A percentile compares a stretch with the other conserved stretches of the same genome.
Evolutionary conservation across 768 basidiomycete species (phyloP).

Genomic region (Antrodiella citrinella): DNA sequence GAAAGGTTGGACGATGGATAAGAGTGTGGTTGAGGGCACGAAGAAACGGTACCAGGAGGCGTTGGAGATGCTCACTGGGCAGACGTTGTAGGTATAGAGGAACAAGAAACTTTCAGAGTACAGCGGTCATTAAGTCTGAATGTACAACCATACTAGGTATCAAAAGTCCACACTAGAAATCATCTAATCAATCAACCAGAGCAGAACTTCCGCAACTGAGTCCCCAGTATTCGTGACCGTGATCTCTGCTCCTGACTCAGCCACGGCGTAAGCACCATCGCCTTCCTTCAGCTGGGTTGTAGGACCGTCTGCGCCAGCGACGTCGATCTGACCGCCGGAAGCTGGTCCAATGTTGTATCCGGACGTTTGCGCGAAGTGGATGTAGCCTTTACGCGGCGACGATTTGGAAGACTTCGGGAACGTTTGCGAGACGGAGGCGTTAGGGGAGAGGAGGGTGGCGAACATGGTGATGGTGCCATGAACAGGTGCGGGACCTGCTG

Average conservation of each 20-base stretch:
- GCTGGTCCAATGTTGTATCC: constrained; percentile 63
- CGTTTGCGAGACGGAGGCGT: constrained; percentile 42
- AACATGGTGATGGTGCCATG: constrained; percentile 62
- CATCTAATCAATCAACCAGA: too few relatives aligned
- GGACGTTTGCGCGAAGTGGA: constrained; percentile 80
- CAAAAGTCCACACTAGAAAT: too few relatives aligned
- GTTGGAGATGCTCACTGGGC: constrained; percentile 44
- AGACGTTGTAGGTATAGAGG: too few relatives aligned
- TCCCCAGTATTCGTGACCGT: constrained; percentile 59
- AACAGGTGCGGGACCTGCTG: constrained; percentile 73
- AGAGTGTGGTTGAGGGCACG: constrained; percentile 72
- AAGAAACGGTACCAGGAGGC: constrained; percentile 75
- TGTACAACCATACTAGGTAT: too few relatives aligned
- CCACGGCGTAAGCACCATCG: constrained; percentile 73
- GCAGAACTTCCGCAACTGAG: constrained; percentile 58
- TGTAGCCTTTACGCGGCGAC: constrained; percentile 53
- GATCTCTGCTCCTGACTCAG: constrained; percentile 35
- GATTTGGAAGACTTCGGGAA: constrained; percentile 25
- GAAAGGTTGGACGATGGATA: constrained; percentile 72
- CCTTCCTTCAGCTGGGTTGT: constrained; percentile 68
- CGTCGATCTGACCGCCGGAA: constrained; percentile 47
- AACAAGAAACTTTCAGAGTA: too few relatives aligned
- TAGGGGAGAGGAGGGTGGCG: constrained; percentile 63
- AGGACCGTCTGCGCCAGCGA: constrained; percentile 33
- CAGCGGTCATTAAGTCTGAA: too few relatives aligned